phyloP scores from a whole-genome alignment of 495 filamentous ascomycete species.

The Elaphomyces granulatus region DNA sequence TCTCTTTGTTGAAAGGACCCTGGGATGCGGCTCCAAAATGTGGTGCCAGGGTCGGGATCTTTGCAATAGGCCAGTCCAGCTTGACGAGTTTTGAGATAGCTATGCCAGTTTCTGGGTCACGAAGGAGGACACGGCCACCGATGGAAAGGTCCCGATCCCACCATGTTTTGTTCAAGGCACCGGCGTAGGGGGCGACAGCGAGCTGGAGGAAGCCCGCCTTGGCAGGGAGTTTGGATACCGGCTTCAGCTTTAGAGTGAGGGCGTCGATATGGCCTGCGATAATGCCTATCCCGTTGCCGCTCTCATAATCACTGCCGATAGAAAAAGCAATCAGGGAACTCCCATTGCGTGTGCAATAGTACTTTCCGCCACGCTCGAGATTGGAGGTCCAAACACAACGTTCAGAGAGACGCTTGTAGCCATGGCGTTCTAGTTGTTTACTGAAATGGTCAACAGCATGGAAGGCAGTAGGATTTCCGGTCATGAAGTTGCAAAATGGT shows the following conservation, averaged over 20 bases:
- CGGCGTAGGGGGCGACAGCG: constrained; percentile 85
- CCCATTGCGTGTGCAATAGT: constrained; percentile 75
- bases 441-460: constrained; percentile 70
- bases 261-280: constrained; percentile 90
- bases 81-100: constrained; percentile 73
- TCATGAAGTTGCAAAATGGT: constrained; percentile 81
- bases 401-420: constrained; percentile 66
- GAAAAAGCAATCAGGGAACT: constrained; percentile 79
- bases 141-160: constrained; percentile 90
- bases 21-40: constrained; percentile 76
- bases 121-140: constrained; percentile 76
- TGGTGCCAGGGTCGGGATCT: constrained; percentile 82
- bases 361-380: constrained; percentile 69
- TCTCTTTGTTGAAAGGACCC: constrained; percentile 76
- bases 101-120: constrained; percentile 57
- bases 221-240: constrained; percentile 63
- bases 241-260: constrained; percentile 77
- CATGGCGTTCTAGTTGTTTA: constrained; percentile 49
- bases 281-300: constrained; percentile 69
- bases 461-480: constrained; percentile 81
- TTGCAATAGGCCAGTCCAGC: constrained; percentile 83
- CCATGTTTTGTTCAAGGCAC: constrained; percentile 74
- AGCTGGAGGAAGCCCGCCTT: constrained; percentile 81
- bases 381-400: constrained; percentile 64
- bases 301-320: constrained; percentile 65